Base-by-base conservation (phyloP, 306 rosid genomes). In the Lupinus albus region DNA sequence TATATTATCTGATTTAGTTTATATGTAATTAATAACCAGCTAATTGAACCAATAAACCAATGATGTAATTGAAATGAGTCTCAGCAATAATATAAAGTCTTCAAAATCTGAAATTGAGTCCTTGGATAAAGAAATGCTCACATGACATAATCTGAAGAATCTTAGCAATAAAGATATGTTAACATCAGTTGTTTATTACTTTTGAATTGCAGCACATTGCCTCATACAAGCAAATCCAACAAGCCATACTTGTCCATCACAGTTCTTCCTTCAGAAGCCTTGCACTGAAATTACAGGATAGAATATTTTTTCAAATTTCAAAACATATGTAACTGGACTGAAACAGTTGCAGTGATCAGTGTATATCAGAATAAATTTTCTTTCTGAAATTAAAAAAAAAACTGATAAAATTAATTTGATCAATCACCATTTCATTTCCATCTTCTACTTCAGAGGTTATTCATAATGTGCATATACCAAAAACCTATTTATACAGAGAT, bases 221-320 rank as follows among this genome's bases (percentile, higher is more conserved):
- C 4, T 25, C 30, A 25, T 25, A 25, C 30, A 25, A 25, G 30
- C 4, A 25, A 25, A 25, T 3, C 21, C 2, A 17, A 33, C 4
- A 36, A 20, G 20, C 32, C 50, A 17, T 3, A 17, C 21, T 66
- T 25, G 30, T 25, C 30, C 25, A 20, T 20, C 30, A 25, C 30
- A 25, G 30, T 25, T 46, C 9, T 18, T 46, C 30, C n/a, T 75
- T 62, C 61, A 11, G 45, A 15, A 42, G 33, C 67, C 73, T 17
- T 3, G 1, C 73, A 6, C 39, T 38, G 58, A 61, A 61, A 72
- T 55, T 25, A 25, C 30, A 25, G 30, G 4, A 25, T 25, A 25
- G 4, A 25, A 25, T 4, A 25, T 25, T 25, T 25, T 3, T 25
- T 25, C 30, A 25, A 25, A 25, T 25, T 44, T 69, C 25, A 68